Base-by-base conservation (phyloP, 2,329 filamentous ascomycete genomes). In the Beauveria asiatica region DNA sequence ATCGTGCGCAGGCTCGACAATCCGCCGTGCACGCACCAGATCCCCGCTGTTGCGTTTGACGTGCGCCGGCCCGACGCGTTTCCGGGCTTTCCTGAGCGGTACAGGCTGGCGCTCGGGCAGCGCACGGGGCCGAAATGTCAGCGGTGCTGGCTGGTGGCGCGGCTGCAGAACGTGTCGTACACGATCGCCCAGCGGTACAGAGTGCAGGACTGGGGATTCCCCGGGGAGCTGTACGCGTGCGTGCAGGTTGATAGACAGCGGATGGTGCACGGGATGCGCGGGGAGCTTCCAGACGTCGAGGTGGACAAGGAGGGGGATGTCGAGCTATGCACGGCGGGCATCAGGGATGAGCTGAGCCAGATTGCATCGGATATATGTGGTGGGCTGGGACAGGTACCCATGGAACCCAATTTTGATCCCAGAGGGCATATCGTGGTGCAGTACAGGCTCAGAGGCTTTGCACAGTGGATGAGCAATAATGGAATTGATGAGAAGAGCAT, bases 331-430 rank as follows among this genome's bases (percentile, higher is more conserved):
- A 19, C 49, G 9, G 21, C 9, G 27, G 13, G 41, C 10, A 5
- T 25, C 9, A 17, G 30, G 2, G 21, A 50, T 8, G 50, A 44
- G 44, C 50, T 59, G 33, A 19, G 1, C 10, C 19, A 33, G 25
- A 6, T 59, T 3, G 61, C 46, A 9, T 42, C 37, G 33, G 56
- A 62, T n/a, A 51, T 62, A 2, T 55, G 44, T 41, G 56, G 57
- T 16, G 56, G 45, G 13, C 39, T 62, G n/a, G 51, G 50, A 8
- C 49, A 56, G 51, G 45, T 54, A n/a, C 56, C 61, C 16, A 59
- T 59, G 61, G 61, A 62, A 51, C 42, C 56, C 3, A 50, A 62
- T 16, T 62, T 62, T 23, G 52, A 55, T 10, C 56, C 61, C 17
- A 13, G 57, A 0, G 61, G 61, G 13, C 23, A 59, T 19, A 44